Base-by-base conservation (phyloP, 495 filamentous ascomycete genomes). In the Podospora tetraspora region DNA sequence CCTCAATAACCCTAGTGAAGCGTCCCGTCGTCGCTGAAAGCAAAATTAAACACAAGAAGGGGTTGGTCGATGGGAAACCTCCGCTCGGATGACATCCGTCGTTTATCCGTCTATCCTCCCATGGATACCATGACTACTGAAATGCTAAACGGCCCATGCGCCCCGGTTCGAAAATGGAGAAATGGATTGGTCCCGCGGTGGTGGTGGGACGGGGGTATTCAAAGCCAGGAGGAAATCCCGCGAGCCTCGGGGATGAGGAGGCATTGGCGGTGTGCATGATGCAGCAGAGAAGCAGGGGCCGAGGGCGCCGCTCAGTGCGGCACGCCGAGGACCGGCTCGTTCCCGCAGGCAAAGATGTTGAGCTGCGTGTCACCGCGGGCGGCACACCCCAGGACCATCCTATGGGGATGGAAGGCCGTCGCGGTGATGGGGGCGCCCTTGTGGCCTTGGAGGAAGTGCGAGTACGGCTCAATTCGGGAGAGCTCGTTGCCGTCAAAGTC, bases 351-450 rank as follows among this genome's bases (percentile, higher is more conserved):
- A 71, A 89, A 93, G 7, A 94, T 79, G 76, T 91, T 93, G 69
- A 94, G 84, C 71, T 91, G 86, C 62, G 88, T 85, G 70, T 92
- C 89, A 10, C 89, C 87, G 10, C 88, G 80, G 11, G 90, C 92
- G 0, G 92, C 90, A 68, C 89, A 93, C 22, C 92, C 95, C 62
- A 99, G 82, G 78, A 98, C 86, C 82, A 96, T 95, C 21, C 91
- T 89, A 74, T 99, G 95, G 4, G 95, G 95, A 79, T 99, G 95
- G 83, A 98, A 99, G 0, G 93, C 90, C 3, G 94, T 94, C 57
- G 90, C 81, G n/a, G 92, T 85, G 62, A 98, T 96, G 1, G 96
- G 90, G 0, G 90, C 84, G 52, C 87, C 86, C 70, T 74, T 78
- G 62, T 90, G 88, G 67, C 88, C 90, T 57, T 92, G 89, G 5